Base-by-base conservation (phyloP, 176 grass and related monocot species). In the Phoenix dactylifera region DNA sequence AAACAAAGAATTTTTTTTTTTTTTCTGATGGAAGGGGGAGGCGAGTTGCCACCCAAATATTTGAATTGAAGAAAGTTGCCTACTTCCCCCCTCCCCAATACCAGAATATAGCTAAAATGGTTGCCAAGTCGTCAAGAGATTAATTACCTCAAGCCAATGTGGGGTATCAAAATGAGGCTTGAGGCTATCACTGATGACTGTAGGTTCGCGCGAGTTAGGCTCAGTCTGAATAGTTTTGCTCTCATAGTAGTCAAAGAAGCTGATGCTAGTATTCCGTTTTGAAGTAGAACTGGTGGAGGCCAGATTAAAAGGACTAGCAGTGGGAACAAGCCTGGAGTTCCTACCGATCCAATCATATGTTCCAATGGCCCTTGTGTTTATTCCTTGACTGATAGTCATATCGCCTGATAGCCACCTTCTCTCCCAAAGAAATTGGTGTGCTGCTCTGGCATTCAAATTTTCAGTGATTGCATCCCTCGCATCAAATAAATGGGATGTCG, bases 401-500 rank as follows among this genome's bases (percentile, higher is more conserved):
- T 44, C 35, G 35, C 35, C 1, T 26, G 58, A 50, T 1, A 67
- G 63, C 80, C 85, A 83, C 18, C 70, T 68, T 53, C 66, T 89
- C 28, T 70, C 63, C 52, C 74, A 64, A 26, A 57, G 17, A 25
- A 61, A 67, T 28, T 28, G 68, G 55, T 19, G 51, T 49, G 30
- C 63, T 50, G 23, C 63, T 18, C 23, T 52, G 23, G 55, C 32
- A 20, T 26, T 58, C 20, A 65, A 1, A 4, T 39, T 58, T 17
- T 70, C 32, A 49, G 61, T 64, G 59, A 79, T 63, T 18, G 57
- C 73, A 49, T 81, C 69, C 65, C 81, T 66, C 26, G 71, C 80
- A 26, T 88, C 78, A 20, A 77, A 76, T 63, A 80, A 52, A 39
- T 83, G 78, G 1, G 70, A 64, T 23, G 64, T 10, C 4, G 76